phyloP scores from a whole-genome alignment of 495 filamentous ascomycete species.

The Penicillium coprophilum region DNA sequence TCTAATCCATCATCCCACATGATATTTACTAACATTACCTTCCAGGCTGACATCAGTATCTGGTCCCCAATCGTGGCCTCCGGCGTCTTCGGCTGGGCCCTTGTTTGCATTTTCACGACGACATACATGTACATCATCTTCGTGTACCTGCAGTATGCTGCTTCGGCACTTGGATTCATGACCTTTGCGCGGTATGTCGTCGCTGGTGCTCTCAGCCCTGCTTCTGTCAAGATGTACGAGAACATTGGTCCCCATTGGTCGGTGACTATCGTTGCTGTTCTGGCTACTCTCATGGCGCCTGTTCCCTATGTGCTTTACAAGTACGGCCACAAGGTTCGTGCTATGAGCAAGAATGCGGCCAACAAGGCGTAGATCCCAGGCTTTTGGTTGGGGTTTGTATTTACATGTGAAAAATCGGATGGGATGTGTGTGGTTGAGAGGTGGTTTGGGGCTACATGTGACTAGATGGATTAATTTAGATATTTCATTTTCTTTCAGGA shows the following conservation, averaged over 20 bases:
- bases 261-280: conserved; percentile 44
- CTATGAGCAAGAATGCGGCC: not conserved
- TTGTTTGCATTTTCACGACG: conserved; percentile 45
- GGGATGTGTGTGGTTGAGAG: too few species aligned
- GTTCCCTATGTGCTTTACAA: conserved; percentile 46
- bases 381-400: too few species aligned
- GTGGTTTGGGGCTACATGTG: too few species aligned
- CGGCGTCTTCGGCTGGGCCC: conserved; percentile 49
- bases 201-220: conserved; percentile 43
- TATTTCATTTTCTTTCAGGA: too few species aligned
- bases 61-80: conserved; percentile 48
- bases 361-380: not conserved
- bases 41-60: conserved; percentile 37
- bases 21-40: not conserved
- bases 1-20: too few species aligned
- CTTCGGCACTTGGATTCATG: conserved; percentile 40
- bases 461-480: too few species aligned
- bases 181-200: conserved; percentile 47
- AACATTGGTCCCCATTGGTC: conserved; percentile 51
- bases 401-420: too few species aligned
- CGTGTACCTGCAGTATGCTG: conserved; percentile 37
- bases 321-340: conserved; percentile 8
- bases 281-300: conserved; percentile 44
- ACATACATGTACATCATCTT: conserved; percentile 52
- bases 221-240: conserved; percentile 43